phyloP scores from a whole-genome alignment of 2,329 filamentous ascomycete genomes.

The Trematosphaeria pertusa region DNA sequence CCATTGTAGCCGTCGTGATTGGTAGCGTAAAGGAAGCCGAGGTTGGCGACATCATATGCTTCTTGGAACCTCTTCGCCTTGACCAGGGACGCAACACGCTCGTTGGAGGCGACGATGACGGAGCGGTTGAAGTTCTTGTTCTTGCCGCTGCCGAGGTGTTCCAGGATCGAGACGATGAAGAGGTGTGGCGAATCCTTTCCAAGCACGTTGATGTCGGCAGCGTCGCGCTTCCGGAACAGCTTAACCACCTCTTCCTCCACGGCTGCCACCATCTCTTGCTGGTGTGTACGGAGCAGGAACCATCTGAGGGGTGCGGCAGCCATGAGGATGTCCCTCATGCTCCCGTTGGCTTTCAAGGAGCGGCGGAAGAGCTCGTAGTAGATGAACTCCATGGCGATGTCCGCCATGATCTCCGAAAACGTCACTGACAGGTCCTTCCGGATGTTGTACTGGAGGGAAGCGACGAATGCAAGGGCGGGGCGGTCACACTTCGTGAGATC shows the following conservation, averaged over 20 bases:
- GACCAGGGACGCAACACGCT: conserved; percentile 30
- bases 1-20: conserved; percentile 42
- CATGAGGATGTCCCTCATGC: conserved; percentile 43
- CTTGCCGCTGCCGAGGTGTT: conserved; percentile 37
- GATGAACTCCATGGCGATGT: conserved; percentile 49
- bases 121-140: conserved; percentile 37
- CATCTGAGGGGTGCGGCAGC: conserved; percentile 40
- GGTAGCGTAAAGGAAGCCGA: conserved; percentile 40
- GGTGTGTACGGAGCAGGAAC: conserved; percentile 32
- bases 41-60: conserved; percentile 43
- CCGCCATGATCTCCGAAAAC: conserved; percentile 53
- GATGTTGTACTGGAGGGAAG: conserved; percentile 54
- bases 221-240: conserved; percentile 37
- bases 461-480: conserved; percentile 51
- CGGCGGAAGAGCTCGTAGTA: conserved; percentile 41
- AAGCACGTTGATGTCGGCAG: conserved; percentile 33
- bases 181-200: conserved; percentile 39
- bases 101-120: conserved; percentile 36
- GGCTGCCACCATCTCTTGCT: conserved; percentile 29
- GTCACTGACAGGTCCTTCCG: conserved; percentile 47
- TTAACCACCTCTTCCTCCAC: conserved; percentile 36
- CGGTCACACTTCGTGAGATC: conserved; percentile 37
- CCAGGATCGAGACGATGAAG: conserved; percentile 39
- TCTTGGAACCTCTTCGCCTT: conserved; percentile 41
- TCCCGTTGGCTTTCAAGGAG: conserved; percentile 44